Conservation (phyloP, 345 rosid species). For the Populus euphratica region DNA sequence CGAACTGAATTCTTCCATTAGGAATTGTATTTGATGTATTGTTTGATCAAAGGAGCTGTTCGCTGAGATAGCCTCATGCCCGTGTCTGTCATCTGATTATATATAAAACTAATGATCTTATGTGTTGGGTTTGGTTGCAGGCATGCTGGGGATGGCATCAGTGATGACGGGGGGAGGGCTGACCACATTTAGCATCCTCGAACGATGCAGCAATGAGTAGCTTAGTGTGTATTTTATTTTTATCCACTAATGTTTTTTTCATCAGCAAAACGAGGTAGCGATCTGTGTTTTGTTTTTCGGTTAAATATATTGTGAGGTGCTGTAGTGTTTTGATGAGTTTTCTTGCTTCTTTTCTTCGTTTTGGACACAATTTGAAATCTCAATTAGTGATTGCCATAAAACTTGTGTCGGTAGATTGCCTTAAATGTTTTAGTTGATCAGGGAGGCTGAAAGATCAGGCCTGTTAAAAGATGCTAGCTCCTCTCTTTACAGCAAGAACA, state of each 20-base stretch:
- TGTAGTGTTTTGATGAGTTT: constrained; percentile 29
- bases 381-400: background rate
- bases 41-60: background rate
- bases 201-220: constrained; percentile 20
- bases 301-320: constrained; percentile 20
- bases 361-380: constrained; percentile 15
- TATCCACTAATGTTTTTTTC: constrained; percentile 10
- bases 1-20: background rate
- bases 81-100: background rate
- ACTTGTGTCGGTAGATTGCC: background rate
- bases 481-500: background rate
- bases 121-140: constrained; percentile 39
- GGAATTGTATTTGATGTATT: background rate
- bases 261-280: constrained; percentile 19
- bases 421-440: background rate
- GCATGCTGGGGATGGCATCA: constrained; percentile 72
- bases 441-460: background rate
- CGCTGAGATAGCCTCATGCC: background rate
- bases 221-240: constrained; percentile 31
- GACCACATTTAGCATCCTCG: constrained; percentile 41
- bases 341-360: constrained; percentile 2
- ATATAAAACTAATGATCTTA: background rate
- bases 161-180: constrained; percentile 51
- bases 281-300: constrained; percentile 8
- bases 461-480: background rate